Evolutionary conservation across 2,329 filamentous ascomycete species (phyloP).

Genomic region (Sporothrix brasiliensis): DNA sequence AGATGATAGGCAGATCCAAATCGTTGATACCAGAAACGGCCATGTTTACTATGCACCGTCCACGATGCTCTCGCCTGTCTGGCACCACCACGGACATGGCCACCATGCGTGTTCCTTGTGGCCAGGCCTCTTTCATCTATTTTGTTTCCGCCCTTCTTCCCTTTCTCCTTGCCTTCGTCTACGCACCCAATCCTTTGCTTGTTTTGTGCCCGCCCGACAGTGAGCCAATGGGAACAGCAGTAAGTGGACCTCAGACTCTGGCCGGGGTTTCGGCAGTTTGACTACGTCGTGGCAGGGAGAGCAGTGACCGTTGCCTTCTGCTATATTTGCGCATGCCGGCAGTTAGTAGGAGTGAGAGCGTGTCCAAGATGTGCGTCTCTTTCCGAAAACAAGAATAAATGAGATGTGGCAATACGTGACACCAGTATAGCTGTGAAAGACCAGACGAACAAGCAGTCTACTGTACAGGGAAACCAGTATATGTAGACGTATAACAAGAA

Average conservation of each 20-base stretch:
- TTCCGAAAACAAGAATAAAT: not conserved
- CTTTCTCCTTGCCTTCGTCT: not conserved
- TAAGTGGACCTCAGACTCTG: not conserved
- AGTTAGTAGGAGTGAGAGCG: not conserved
- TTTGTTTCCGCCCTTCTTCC: not conserved
- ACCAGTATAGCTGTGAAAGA: slow-evolving; percentile 10
- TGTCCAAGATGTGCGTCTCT: not conserved
- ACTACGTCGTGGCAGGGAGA: not conserved
- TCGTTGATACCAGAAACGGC: not conserved
- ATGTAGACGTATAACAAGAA: slow-evolving; percentile 24
- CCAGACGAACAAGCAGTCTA: not conserved
- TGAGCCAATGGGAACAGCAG: not conserved
- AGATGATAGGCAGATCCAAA: not conserved
- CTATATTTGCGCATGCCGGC: not conserved
- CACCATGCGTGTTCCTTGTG: not conserved
- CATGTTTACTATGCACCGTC: slow-evolving; percentile 9
- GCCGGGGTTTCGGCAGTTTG: slow-evolving; percentile 23
- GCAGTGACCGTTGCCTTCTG: no score
- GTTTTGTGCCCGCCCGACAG: not conserved
- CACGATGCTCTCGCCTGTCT: slow-evolving; percentile 1
- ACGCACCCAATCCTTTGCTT: not conserved
- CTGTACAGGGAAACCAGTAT: not conserved
- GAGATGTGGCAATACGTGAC: slow-evolving; percentile 8
- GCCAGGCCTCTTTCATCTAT: not conserved
- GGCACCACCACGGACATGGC: not conserved